phyloP scores from a whole-genome alignment of 2,329 filamentous ascomycete species.

The Arthrobotrys sphaeroides region DNA sequence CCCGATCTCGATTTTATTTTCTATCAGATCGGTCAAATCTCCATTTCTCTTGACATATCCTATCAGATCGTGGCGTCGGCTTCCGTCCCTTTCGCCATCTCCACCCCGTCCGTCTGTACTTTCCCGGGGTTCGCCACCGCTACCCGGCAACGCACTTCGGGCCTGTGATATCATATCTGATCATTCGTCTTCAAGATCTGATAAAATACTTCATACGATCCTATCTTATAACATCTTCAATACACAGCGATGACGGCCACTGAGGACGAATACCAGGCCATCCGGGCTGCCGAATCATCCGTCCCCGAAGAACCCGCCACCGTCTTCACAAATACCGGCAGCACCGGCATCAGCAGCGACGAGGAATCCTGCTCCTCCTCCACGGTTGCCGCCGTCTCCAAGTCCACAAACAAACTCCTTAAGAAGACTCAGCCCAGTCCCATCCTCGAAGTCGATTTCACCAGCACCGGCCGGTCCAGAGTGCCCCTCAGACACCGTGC shows the following conservation, averaged over 20 bases:
- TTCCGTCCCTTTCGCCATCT: neutral
- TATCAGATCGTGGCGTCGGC: conserved; percentile 11
- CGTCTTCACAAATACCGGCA: neutral
- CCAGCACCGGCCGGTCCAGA: conserved; percentile 47
- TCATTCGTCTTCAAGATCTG: neutral
- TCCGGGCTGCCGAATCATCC: conserved; percentile 37
- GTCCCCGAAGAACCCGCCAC: conserved; percentile 51
- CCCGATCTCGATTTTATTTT: neutral
- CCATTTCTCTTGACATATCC: neutral
- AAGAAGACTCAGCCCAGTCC: conserved; percentile 38
- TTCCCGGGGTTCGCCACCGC: conserved; percentile 34
- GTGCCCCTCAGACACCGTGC: conserved; percentile 21
- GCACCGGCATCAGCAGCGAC: neutral
- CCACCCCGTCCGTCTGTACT: neutral
- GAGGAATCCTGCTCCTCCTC: conserved; percentile 16
- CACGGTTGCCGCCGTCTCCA: neutral
- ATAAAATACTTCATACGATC: neutral
- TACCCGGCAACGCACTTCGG: conserved; percentile 40
- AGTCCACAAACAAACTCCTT: conserved; percentile 7
- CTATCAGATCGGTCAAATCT: conserved; percentile 17
- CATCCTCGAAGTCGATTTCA: conserved; percentile 58
- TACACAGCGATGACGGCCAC: conserved; percentile 43
- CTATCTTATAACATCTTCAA: neutral
- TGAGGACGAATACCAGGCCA: conserved; percentile 47
- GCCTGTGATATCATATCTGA: conserved; percentile 1